Percentiles rank a stretch among this genome's conserved stretches.
Conservation (phyloP, 2,329 filamentous ascomycete genomes). For the Colletotrichum echinochloae region DNA sequence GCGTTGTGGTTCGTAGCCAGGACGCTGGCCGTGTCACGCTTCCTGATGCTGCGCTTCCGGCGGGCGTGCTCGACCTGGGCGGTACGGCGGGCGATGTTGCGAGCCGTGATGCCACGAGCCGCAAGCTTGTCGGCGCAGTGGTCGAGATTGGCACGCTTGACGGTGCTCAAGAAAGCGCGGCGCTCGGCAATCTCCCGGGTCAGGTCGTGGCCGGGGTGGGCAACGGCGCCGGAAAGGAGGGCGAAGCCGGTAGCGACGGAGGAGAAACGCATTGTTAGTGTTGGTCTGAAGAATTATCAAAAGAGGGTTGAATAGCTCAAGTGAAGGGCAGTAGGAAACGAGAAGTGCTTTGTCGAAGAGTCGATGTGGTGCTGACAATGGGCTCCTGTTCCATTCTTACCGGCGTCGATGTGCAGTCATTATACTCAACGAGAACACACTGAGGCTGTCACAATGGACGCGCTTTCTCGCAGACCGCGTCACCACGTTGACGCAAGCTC, state of each 20-base stretch:
- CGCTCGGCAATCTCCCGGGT: slow-evolving; percentile 62
- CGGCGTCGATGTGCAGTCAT: slow-evolving; percentile 9
- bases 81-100: slow-evolving; percentile 59
- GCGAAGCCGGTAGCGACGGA: slow-evolving; percentile 35
- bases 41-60: slow-evolving; percentile 49
- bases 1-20: slow-evolving; percentile 52
- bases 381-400: not conserved
- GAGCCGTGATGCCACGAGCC: slow-evolving; percentile 58
- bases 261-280: slow-evolving; percentile 31
- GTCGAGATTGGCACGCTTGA: slow-evolving; percentile 56
- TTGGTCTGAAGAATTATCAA: not conserved
- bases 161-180: slow-evolving; percentile 56
- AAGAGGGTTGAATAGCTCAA: not conserved
- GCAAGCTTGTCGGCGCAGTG: slow-evolving; percentile 61
- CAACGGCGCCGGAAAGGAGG: slow-evolving; percentile 43
- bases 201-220: slow-evolving; percentile 63
- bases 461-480: slow-evolving; percentile 15
- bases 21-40: slow-evolving; percentile 48
- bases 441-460: not conserved
- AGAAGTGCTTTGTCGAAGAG: slow-evolving; percentile 13
- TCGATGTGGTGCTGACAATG: slow-evolving; percentile 26
- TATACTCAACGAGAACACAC: slow-evolving; percentile 18
- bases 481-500: not conserved
- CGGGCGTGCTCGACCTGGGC: slow-evolving; percentile 56
- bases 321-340: not conserved